phyloP scores from a whole-genome alignment of 371 early-diverging fungal species.

The Batrachochytrium dendrobatidis region DNA sequence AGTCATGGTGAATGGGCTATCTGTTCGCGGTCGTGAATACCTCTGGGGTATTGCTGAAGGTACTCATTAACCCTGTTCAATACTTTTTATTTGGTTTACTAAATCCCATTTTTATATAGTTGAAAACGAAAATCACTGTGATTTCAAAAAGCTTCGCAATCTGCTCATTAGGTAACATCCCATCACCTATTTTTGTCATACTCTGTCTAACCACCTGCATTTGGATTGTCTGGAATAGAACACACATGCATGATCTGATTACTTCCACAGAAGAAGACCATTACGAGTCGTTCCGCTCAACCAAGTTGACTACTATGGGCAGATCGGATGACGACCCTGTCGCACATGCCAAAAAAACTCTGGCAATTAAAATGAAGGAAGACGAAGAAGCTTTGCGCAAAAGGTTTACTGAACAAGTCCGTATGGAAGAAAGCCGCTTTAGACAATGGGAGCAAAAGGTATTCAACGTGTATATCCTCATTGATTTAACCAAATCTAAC shows the following conservation, averaged over 20 bases:
- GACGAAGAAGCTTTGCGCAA: conserved; percentile 89
- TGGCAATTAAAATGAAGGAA: conserved; percentile 81
- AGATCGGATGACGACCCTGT: conserved; percentile 54
- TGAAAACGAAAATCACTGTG: conserved; percentile 84
- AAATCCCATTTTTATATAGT: conserved; percentile 31
- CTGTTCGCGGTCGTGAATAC: conserved; percentile 85
- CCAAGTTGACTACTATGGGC: conserved; percentile 62
- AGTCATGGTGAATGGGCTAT: conserved; percentile 66
- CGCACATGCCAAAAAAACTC: conserved; percentile 61
- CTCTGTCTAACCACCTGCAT: not conserved
- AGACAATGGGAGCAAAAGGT: conserved; percentile 94
- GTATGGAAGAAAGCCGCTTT: conserved; percentile 89
- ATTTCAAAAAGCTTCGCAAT: conserved; percentile 89
- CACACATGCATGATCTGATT: conserved; percentile 92
- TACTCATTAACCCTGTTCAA: conserved; percentile 5
- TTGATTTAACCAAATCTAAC: not conserved
- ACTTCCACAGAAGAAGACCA: conserved; percentile 83
- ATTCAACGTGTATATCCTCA: conserved; percentile 10
- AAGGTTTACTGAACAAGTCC: conserved; percentile 91
- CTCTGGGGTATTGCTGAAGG: conserved; percentile 89
- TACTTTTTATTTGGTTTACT: not conserved
- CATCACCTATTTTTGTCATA: not conserved
- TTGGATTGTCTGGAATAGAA: conserved; percentile 13
- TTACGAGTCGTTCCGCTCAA: conserved; percentile 83
- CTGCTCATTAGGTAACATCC: conserved; percentile 60